Evolutionary conservation across 2,329 filamentous ascomycete genomes (phyloP).

Genomic region (Cryphonectria carpinicola): DNA sequence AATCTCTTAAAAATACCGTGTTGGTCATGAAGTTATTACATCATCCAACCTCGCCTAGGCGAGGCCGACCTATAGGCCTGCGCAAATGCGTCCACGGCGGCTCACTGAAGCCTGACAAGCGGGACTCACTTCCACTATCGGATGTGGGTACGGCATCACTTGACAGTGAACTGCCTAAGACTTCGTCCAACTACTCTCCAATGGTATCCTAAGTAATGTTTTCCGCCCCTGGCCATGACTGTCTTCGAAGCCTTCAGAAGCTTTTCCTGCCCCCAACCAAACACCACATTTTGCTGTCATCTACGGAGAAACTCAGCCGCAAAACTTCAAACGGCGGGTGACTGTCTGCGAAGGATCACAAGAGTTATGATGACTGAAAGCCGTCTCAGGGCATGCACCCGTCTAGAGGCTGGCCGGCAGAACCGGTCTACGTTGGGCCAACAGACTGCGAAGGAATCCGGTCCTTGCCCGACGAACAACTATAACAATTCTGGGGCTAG

Average conservation of each 20-base stretch:
- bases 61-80: neutral
- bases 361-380: neutral
- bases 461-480: neutral
- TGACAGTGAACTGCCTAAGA: neutral
- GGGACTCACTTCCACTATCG: neutral
- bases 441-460: neutral
- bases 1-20: neutral
- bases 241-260: neutral
- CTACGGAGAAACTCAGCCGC: neutral
- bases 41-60: neutral
- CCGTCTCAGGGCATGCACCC: neutral
- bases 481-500: neutral
- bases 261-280: neutral
- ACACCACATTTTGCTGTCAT: neutral
- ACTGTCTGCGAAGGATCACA: neutral
- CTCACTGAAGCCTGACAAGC: neutral
- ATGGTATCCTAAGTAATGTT: neutral
- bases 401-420: neutral
- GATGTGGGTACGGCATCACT: neutral
- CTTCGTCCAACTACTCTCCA: neutral
- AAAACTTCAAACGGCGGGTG: neutral
- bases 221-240: neutral
- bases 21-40: slow-evolving; percentile 5
- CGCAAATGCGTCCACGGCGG: neutral
- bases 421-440: neutral